phyloP scores from a whole-genome alignment of 2,329 filamentous ascomycete genomes.

The Diatrype stigma region DNA sequence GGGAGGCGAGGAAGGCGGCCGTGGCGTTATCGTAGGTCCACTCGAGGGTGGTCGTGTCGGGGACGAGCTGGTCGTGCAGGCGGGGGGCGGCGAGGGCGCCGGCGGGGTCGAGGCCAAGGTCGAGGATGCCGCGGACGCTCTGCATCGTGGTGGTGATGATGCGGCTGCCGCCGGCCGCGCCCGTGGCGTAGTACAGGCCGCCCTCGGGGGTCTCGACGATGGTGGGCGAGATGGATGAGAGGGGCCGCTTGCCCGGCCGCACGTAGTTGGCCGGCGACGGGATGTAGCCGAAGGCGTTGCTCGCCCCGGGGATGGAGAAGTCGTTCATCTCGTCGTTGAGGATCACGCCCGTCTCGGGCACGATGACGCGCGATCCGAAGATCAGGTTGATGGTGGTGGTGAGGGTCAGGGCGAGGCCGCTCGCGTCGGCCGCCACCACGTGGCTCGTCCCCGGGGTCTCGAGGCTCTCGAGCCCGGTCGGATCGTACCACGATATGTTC shows the following conservation, averaged over 20 bases:
- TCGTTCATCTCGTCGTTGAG: slow-evolving; percentile 65
- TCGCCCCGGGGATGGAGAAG: slow-evolving; percentile 69
- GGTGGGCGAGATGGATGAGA: slow-evolving; percentile 72
- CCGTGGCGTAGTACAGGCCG: slow-evolving; percentile 66
- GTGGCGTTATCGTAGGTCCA: slow-evolving; percentile 66
- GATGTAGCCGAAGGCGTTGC: slow-evolving; percentile 73
- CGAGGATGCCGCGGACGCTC: slow-evolving; percentile 69
- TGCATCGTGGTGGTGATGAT: slow-evolving; percentile 85
- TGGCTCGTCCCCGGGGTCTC: slow-evolving; percentile 67
- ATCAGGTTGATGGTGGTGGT: slow-evolving; percentile 80
- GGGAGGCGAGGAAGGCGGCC: slow-evolving; percentile 58
- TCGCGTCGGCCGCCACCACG: slow-evolving; percentile 62
- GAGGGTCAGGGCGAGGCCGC: slow-evolving; percentile 68
- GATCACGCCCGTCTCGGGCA: slow-evolving; percentile 78
- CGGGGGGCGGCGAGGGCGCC: slow-evolving; percentile 66
- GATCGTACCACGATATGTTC: slow-evolving; percentile 40
- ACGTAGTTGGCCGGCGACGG: slow-evolving; percentile 73
- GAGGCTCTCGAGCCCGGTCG: slow-evolving; percentile 40
- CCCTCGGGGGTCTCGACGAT: slow-evolving; percentile 71
- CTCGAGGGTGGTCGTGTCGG: slow-evolving; percentile 67
- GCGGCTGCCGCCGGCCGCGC: slow-evolving; percentile 75
- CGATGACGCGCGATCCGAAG: slow-evolving; percentile 71
- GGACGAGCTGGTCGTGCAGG: slow-evolving; percentile 78
- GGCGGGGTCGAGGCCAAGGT: slow-evolving; percentile 55
- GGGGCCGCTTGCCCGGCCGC: slow-evolving; percentile 69